Evolutionary conservation across 2,329 filamentous ascomycete genomes (phyloP).

Genomic region (Xylaria sp.): DNA sequence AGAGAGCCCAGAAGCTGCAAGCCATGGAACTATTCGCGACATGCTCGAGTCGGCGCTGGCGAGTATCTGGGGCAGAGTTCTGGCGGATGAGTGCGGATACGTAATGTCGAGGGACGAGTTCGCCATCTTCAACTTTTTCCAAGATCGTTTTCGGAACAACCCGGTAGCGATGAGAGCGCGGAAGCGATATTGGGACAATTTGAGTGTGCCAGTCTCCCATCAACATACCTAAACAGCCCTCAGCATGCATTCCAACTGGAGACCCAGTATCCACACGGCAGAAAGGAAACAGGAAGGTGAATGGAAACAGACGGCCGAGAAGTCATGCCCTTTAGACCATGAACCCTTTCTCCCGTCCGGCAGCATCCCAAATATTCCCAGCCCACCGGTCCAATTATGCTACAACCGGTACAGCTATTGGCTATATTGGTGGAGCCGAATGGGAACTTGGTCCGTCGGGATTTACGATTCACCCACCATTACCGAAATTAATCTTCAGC

Average conservation of each 20-base stretch:
- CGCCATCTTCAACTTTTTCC: constrained; percentile 87
- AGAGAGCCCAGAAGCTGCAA: constrained; percentile 73
- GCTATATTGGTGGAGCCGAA: neutral
- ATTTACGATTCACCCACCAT: neutral
- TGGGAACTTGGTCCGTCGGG: neutral
- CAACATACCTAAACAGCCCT: neutral
- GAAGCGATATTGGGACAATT: constrained; percentile 65
- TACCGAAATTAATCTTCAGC: neutral
- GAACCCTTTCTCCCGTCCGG: neutral
- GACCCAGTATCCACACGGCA: neutral
- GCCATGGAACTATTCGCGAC: constrained; percentile 70
- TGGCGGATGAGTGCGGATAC: constrained; percentile 73
- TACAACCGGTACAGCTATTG: neutral
- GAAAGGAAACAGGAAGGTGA: neutral
- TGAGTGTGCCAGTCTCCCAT: constrained; percentile 30
- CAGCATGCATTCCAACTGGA: neutral
- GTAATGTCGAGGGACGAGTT: constrained; percentile 82
- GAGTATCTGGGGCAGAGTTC: constrained; percentile 75
- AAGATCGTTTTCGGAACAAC: constrained; percentile 70
- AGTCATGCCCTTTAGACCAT: neutral
- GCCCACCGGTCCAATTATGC: neutral
- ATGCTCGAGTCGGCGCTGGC: constrained; percentile 73
- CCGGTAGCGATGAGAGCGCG: constrained; percentile 60
- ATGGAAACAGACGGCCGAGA: neutral
- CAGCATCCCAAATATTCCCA: neutral